Conservation (phyloP, 208 protist species). For the Leishmania aethiopica region DNA sequence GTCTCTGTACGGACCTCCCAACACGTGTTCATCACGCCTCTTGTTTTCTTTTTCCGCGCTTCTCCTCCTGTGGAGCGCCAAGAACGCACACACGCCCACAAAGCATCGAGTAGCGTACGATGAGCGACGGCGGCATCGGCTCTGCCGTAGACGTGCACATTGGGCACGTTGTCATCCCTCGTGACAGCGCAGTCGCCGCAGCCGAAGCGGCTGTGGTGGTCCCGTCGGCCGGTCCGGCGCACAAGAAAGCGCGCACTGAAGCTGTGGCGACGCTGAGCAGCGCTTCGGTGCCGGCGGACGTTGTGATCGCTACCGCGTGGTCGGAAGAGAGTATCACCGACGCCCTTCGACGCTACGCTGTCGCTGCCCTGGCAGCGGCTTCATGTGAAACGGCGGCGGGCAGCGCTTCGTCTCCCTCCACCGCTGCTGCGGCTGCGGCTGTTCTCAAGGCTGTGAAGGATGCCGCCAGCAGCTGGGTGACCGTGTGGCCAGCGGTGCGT, state of each 20-base stretch:
- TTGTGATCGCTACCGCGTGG: slow-evolving; percentile 8
- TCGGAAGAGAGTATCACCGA: slow-evolving; percentile 7
- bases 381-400: not conserved
- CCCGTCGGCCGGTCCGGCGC: not conserved
- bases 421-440: not conserved
- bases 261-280: not conserved
- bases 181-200: not conserved
- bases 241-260: slow-evolving; percentile 1
- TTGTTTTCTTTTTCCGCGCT: not conserved
- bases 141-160: not conserved
- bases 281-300: not conserved
- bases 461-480: not conserved
- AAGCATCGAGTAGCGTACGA: not conserved
- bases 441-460: not conserved
- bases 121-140: not conserved
- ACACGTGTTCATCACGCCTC: not conserved
- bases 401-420: not conserved
- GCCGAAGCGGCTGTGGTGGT: not conserved
- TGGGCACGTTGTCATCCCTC: slow-evolving; percentile 12
- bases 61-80: not conserved
- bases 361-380: not conserved
- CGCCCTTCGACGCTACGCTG: slow-evolving; percentile 22
- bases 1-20: not conserved
- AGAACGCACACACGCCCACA: not conserved
- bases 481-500: slow-evolving; percentile 6